phyloP scores from a whole-genome alignment of 108 stramenopile species.

The Nitzschia sp. region DNA sequence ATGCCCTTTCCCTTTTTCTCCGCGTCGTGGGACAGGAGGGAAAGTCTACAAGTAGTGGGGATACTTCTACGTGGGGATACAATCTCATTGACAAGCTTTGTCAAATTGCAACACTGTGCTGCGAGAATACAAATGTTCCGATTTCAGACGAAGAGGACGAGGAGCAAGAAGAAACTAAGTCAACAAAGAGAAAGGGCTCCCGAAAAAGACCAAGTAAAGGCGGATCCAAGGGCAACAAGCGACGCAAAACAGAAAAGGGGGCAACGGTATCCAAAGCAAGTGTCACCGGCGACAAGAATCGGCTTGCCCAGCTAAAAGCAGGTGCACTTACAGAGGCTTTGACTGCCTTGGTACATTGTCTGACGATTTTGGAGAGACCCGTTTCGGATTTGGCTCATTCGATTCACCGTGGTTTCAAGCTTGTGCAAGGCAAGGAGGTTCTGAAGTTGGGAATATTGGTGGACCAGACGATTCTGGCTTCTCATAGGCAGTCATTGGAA shows the following conservation, averaged over 20 bases:
- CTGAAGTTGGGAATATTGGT: slow-evolving; percentile 26
- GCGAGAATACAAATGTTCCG: no score
- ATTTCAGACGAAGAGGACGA: neutral
- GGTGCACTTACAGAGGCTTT: slow-evolving; percentile 20
- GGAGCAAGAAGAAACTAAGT: neutral
- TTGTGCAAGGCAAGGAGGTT: slow-evolving; percentile 1
- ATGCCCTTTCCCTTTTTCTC: neutral
- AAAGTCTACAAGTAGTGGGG: no score
- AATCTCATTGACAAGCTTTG: neutral
- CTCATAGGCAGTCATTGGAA: no score
- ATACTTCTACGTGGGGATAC: no score
- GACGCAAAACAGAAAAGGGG: neutral
- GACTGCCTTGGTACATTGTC: slow-evolving; percentile 21
- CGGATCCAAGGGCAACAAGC: neutral
- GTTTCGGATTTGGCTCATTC: slow-evolving; percentile 13
- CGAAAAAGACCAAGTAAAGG: neutral
- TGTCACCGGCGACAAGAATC: neutral
- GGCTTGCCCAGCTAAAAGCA: slow-evolving; percentile 9
- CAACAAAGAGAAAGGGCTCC: neutral
- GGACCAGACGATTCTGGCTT: slow-evolving; percentile 18
- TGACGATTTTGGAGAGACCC: slow-evolving; percentile 11
- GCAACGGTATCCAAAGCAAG: neutral
- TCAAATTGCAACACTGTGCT: no score
- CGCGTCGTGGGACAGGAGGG: neutral
- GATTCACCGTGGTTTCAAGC: slow-evolving; percentile 16